phyloP scores from a whole-genome alignment of 2,329 filamentous ascomycete species.

The Dactylellina leptospora region DNA sequence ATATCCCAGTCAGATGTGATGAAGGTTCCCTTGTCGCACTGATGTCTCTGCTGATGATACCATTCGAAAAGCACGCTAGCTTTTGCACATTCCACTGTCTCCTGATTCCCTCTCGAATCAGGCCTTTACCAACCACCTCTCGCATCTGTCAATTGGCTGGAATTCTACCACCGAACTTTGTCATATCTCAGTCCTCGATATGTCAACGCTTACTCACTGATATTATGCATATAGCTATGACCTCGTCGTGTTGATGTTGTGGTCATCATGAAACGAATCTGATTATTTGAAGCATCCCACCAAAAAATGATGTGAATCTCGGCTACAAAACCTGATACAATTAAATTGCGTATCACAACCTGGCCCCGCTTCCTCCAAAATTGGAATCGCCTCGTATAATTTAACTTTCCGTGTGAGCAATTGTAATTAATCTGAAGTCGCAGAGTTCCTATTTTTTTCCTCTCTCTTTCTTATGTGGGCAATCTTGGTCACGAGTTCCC shows the following conservation, averaged over 20 bases:
- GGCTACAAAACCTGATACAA: conserved; percentile 53
- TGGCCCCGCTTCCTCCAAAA: conserved; percentile 32
- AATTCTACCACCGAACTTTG: no score
- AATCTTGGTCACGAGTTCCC: conserved; percentile 11
- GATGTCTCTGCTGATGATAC: conserved; percentile 19
- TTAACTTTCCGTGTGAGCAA: conserved; percentile 23
- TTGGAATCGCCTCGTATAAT: conserved; percentile 30
- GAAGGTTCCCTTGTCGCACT: conserved; percentile 37
- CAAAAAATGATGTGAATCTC: conserved; percentile 41
- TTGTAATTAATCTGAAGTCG: conserved; percentile 30
- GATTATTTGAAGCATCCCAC: conserved; percentile 30
- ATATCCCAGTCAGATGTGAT: conserved; percentile 42
- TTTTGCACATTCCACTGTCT: conserved; percentile 27
- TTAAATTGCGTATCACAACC: conserved; percentile 52
- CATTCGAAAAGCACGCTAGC: conserved; percentile 1
- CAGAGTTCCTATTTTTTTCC: conserved; percentile 33
- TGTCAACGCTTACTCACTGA: conserved; percentile 19
- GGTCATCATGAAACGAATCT: conserved; percentile 52
- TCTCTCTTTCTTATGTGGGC: no score
- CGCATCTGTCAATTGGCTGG: no score
- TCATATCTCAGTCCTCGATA: background rate
- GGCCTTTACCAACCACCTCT: background rate
- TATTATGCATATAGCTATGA: conserved; percentile 32
- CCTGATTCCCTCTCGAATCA: conserved; percentile 9
- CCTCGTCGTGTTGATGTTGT: conserved; percentile 50